Percentiles rank a stretch among this genome's conserved stretches.
phyloP scores from a whole-genome alignment of 1,284 basidiomycete species.

The Leccinum insigne region DNA sequence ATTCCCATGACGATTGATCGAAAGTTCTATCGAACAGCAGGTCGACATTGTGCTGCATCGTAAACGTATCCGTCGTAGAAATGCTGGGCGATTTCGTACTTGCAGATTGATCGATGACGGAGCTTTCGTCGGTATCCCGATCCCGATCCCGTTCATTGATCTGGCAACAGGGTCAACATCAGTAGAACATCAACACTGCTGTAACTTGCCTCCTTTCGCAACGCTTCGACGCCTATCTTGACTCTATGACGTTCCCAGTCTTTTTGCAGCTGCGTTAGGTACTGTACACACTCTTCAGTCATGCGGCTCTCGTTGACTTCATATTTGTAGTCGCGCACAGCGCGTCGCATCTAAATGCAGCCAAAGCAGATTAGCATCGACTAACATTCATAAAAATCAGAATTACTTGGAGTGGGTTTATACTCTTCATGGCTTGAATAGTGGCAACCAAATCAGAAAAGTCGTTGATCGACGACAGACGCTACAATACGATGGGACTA shows the following conservation, averaged over 20 bases:
- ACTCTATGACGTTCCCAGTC: constrained; percentile 94
- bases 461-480: constrained; percentile 82
- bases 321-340: constrained; percentile 93
- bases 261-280: constrained; percentile 90
- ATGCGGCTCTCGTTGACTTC: constrained; percentile 92
- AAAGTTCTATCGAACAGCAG: constrained; percentile 70
- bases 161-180: constrained; percentile 35
- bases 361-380: constrained; percentile 2
- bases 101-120: constrained; percentile 26
- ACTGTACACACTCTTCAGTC: constrained; percentile 94
- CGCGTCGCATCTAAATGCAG: constrained; percentile 75
- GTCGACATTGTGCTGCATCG: constrained; percentile 66
- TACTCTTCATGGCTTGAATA: constrained; percentile 81
- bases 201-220: constrained; percentile 68
- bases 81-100: constrained; percentile 31
- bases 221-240: constrained; percentile 76
- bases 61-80: constrained; percentile 36
- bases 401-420: constrained; percentile 88
- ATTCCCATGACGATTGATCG: constrained; percentile 72
- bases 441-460: constrained; percentile 89
- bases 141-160: constrained; percentile 54
- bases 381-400: constrained; percentile 1
- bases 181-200: background rate
- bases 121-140: constrained; percentile 46
- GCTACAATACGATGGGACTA: constrained; percentile 45